Percentiles rank a stretch among this genome's conserved stretches.
Conservation (phyloP, 2,329 filamentous ascomycete species). For the Venturiaceae sp. region DNA sequence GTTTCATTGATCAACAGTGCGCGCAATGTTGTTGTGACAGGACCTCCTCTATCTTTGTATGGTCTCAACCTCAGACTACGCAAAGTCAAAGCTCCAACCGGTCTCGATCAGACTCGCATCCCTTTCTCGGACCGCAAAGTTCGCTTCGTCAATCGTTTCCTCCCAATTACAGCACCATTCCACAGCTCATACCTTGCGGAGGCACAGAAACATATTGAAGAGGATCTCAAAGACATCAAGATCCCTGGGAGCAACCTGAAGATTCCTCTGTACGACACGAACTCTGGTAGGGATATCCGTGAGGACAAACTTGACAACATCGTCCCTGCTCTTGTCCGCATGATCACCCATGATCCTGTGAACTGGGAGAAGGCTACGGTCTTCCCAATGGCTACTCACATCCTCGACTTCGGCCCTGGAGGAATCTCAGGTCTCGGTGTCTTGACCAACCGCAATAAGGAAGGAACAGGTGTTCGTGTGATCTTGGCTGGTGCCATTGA, state of each 20-base stretch:
- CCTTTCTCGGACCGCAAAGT: slow-evolving; percentile 94
- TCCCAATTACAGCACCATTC: slow-evolving; percentile 96
- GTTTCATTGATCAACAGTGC: slow-evolving; percentile 96
- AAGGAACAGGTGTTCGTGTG: slow-evolving; percentile 92
- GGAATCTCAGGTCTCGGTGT: slow-evolving; percentile 94
- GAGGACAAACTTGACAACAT: slow-evolving; percentile 61
- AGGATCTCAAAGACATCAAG: slow-evolving; percentile 74
- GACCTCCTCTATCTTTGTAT: slow-evolving; percentile 89
- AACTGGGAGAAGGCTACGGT: slow-evolving; percentile 94
- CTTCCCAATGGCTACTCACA: slow-evolving; percentile 84
- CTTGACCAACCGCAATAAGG: slow-evolving; percentile 97
- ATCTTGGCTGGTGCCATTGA: slow-evolving; percentile 91
- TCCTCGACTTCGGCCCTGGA: slow-evolving; percentile 92
- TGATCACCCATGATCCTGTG: slow-evolving; percentile 90
- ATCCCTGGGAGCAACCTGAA: slow-evolving; percentile 66
- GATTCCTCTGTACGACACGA: slow-evolving; percentile 84
- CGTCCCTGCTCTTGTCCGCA: slow-evolving; percentile 74
- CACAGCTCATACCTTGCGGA: slow-evolving; percentile 89
- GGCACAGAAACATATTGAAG: slow-evolving; percentile 72
- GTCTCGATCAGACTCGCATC: slow-evolving; percentile 87
- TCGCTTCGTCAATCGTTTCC: slow-evolving; percentile 91
- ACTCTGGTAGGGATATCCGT: slow-evolving; percentile 77
- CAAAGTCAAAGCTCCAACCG: slow-evolving; percentile 96
- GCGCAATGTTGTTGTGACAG: slow-evolving; percentile 92
- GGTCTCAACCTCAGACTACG: slow-evolving; percentile 90